Evolutionary conservation across 768 basidiomycete genomes (phyloP), one percentile per base, ranked within the genome.

Genomic region (Russula lepida): DNA sequence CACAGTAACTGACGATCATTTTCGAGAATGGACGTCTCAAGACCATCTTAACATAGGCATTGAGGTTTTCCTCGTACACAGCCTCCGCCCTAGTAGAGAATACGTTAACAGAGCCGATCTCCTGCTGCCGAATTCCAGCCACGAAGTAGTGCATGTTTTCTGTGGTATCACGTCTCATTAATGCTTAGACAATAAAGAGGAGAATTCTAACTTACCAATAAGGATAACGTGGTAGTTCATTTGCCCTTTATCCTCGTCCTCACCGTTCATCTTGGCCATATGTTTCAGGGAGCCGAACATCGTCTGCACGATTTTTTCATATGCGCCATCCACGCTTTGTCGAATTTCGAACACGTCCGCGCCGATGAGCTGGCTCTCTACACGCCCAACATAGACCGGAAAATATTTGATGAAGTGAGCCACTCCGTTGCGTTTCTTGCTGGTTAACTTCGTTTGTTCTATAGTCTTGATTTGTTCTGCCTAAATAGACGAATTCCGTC

Each of bases 101-200:
- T 1, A 74, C 68, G 50, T 76, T 74, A 64, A 88, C 76, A 51
- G 90, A 81, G 58, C 80, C 74, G 54, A 86, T 74, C 69, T 89
- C 81, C 68, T 92, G 77, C 65, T 81, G 82, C 0, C 85, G 80
- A 35, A 88, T 84, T 69, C 95, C 94, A 0, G 86, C 83, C 39
- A 93, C 82, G 70, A 97, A 95, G 69, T 89, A 86, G 65, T 95
- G 89, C 94, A 95, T 97, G 70, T 98, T 98, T 74, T 97, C 95
- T 98, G 69, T 2, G 30, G 11, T 12, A 30, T 23, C 25, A 0
- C 43, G 11, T 28, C 17, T 54, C 21, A 19, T 57, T 15, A 17
- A 33, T 23, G 19, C 11, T 11, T 33, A 6, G 41, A 25, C 6
- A 19, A 7, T n/a, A 27, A 46, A 48, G 28, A 63, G 11, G 46